phyloP scores from a whole-genome alignment of 495 filamentous ascomycete genomes.

The Aspergillus heteromorphus region DNA sequence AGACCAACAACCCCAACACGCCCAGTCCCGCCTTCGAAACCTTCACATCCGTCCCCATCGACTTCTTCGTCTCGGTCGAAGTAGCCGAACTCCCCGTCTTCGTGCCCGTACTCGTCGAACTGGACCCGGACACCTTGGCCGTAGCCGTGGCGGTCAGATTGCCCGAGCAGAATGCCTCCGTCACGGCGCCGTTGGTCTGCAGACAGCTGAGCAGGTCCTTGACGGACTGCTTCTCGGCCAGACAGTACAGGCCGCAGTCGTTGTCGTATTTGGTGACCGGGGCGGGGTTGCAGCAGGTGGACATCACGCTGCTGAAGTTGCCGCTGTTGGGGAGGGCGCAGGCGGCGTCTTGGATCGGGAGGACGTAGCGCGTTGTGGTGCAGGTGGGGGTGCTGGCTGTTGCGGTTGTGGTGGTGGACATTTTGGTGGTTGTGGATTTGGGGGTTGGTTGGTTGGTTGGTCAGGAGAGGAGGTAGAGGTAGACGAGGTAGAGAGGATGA shows the following conservation, averaged over 20 bases:
- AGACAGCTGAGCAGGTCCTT: constrained; percentile 31
- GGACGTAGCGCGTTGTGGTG: constrained; percentile 27
- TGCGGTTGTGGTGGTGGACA: constrained; percentile 20
- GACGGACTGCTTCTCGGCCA: constrained; percentile 40
- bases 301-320: constrained; percentile 36
- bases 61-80: constrained; percentile 17
- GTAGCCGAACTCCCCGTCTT: constrained; percentile 13
- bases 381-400: constrained; percentile 22
- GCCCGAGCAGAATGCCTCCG: constrained; percentile 37
- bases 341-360: constrained; percentile 40
- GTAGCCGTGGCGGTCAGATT: constrained; percentile 37
- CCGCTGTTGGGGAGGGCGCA: constrained; percentile 34
- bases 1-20: constrained; percentile 33
- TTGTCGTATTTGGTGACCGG: constrained; percentile 37
- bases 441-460: constrained; percentile 4
- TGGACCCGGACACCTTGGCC: constrained; percentile 20
- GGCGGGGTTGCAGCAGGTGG: constrained; percentile 40
- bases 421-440: constrained; percentile 14
- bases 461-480: no score
- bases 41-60: constrained; percentile 12
- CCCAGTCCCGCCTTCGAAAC: constrained; percentile 33
- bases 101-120: constrained; percentile 18
- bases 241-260: constrained; percentile 48
- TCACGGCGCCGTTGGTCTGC: constrained; percentile 23
- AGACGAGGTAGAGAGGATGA: background rate